Conservation (phyloP, 2,329 filamentous ascomycete genomes). For the Colletotrichum chrysophilum region DNA sequence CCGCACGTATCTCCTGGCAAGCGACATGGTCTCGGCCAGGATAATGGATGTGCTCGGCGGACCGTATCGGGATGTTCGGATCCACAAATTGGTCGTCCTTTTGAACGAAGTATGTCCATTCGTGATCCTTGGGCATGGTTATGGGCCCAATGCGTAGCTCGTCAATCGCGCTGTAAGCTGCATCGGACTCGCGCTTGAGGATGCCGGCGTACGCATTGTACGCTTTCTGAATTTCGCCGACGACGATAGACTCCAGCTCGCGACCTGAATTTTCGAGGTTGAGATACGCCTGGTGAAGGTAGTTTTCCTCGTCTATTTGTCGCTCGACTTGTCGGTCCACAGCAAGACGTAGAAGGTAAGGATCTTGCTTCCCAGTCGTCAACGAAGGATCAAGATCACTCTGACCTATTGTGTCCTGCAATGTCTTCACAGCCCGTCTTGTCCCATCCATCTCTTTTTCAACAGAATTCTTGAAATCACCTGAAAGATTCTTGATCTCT, state of each 20-base stretch:
- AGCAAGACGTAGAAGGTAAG: slow-evolving; percentile 82
- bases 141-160: slow-evolving; percentile 85
- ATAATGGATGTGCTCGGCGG: slow-evolving; percentile 84
- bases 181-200: slow-evolving; percentile 87
- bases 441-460: slow-evolving; percentile 93
- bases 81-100: slow-evolving; percentile 87
- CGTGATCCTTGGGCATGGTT: slow-evolving; percentile 90
- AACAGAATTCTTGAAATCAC: slow-evolving; percentile 96
- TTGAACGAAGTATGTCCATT: slow-evolving; percentile 86
- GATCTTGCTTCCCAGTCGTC: slow-evolving; percentile 87
- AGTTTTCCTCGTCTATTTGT: slow-evolving; percentile 97
- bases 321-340: slow-evolving; percentile 91
- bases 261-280: slow-evolving; percentile 94
- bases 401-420: slow-evolving; percentile 83
- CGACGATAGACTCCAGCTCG: slow-evolving; percentile 94
- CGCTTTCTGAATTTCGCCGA: slow-evolving; percentile 96
- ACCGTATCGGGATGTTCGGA: slow-evolving; percentile 78
- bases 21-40: slow-evolving; percentile 87
- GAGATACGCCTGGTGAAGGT: slow-evolving; percentile 90
- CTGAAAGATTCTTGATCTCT: slow-evolving; percentile 91
- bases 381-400: slow-evolving; percentile 78
- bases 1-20: slow-evolving; percentile 83
- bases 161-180: slow-evolving; percentile 78
- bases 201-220: slow-evolving; percentile 95
- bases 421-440: slow-evolving; percentile 74